Base-by-base conservation (phyloP, 2,329 filamentous ascomycete species). In the Alternaria ethzedia region DNA sequence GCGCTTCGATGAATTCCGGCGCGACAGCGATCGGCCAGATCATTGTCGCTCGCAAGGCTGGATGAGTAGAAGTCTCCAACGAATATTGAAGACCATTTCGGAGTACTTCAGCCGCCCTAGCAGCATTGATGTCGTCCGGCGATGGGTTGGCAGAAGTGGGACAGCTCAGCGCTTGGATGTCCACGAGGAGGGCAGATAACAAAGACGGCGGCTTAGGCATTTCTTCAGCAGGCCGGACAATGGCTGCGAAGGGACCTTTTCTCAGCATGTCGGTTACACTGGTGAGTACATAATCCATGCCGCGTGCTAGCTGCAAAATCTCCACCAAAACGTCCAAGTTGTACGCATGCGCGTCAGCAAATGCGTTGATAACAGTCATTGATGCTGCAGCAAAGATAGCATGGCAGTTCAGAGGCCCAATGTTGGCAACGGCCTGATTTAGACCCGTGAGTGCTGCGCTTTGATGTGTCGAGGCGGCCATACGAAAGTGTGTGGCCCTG, bases 381-480 rank as follows among this genome's bases (percentile, higher is more conserved):
- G 66, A 67, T 6, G 74, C 71, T 28, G 64, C 61, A 7, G 68
- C 72, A 21, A 75, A 77, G 3, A 76, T 59, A 8, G 75, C 74
- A 50, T 77, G 72, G 41, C 73, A 75, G 12, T 75, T 77, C n/a
- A 59, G 52, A n/a, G 70, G 61, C 6, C 66, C 70, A 21, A 75
- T 63, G 20, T 69, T 66, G 5, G 68, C 63, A 13, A 76, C 62
- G 17, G 67, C 68, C 15, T 61, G 57, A 41, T 76, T 75, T 21
- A 77, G 58, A 10, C 58, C 59, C 6, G 63, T 69, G 3, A 75
- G 65, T 9, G 70, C 72, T 17, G 69, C 69, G 10, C 71, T 67
- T 49, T 78, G 73, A 54, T 78, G 75, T 6, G 70, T 70, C 11
- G 71, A 74, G 9, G 73, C 69, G n/a, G 75, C 71, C 7, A 76